Evolutionary conservation across 768 basidiomycete genomes (phyloP).

Genomic region (Podaxis mareebaensis): DNA sequence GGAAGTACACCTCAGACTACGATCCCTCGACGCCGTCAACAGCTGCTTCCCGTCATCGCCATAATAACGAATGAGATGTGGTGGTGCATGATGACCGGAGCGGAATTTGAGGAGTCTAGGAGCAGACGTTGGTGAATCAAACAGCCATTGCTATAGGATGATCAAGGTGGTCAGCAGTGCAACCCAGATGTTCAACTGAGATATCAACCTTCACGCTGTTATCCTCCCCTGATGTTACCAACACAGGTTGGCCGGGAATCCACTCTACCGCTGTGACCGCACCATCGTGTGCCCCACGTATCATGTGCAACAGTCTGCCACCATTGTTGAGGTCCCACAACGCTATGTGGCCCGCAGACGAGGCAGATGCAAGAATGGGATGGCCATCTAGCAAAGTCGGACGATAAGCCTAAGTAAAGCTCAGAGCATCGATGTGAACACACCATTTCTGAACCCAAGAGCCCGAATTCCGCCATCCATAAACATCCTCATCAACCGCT

Average conservation of each 20-base stretch:
- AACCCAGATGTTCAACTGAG: background rate
- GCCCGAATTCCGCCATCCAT: constrained; percentile 87
- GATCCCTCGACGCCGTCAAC: constrained; percentile 85
- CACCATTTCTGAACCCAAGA: constrained; percentile 86
- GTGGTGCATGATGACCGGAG: constrained; percentile 89
- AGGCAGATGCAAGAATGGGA: constrained; percentile 84
- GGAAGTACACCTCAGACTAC: constrained; percentile 85
- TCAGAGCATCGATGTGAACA: constrained; percentile 16
- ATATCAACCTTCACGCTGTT: constrained; percentile 87
- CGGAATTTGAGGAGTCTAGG: constrained; percentile 91
- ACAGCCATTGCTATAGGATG: constrained; percentile 87
- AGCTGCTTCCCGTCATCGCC: constrained; percentile 97
- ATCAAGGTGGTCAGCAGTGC: background rate
- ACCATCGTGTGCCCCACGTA: constrained; percentile 88
- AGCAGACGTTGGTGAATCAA: constrained; percentile 85
- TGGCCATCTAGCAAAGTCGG: constrained; percentile 64
- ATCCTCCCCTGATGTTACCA: constrained; percentile 89
- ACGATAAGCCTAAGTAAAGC: background rate
- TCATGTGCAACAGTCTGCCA: constrained; percentile 80
- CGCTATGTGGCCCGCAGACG: constrained; percentile 85
- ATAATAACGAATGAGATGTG: constrained; percentile 91
- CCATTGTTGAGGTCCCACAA: constrained; percentile 90
- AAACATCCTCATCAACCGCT: constrained; percentile 83
- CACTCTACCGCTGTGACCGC: constrained; percentile 83
- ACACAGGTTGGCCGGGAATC: constrained; percentile 89